Evolutionary conservation across 495 filamentous ascomycete genomes (phyloP).

Genomic region (Zalerion maritima): DNA sequence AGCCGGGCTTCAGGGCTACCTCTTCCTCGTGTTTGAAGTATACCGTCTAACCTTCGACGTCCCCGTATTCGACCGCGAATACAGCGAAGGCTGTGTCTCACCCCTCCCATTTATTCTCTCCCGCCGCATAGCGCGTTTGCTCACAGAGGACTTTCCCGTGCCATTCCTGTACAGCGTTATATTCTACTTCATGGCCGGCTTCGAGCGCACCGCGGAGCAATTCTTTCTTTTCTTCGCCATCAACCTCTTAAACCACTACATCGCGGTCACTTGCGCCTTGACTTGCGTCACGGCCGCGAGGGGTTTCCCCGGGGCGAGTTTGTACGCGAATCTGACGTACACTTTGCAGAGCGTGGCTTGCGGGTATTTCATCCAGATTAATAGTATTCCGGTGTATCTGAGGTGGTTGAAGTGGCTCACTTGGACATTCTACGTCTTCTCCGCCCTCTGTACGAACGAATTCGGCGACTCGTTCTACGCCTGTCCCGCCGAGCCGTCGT

Average conservation of each 20-base stretch:
- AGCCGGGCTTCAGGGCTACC: slow-evolving; percentile 53
- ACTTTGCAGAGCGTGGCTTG: slow-evolving; percentile 58
- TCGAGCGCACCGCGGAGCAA: slow-evolving; percentile 39
- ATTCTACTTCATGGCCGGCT: slow-evolving; percentile 65
- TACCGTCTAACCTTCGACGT: slow-evolving; percentile 59
- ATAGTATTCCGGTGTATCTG: slow-evolving; percentile 58
- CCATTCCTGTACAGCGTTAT: slow-evolving; percentile 51
- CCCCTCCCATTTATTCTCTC: slow-evolving; percentile 51
- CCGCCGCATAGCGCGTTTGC: slow-evolving; percentile 45
- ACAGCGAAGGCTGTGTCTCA: slow-evolving; percentile 54
- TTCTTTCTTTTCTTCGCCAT: slow-evolving; percentile 58
- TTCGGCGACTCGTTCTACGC: slow-evolving; percentile 53
- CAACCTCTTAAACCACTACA: slow-evolving; percentile 49
- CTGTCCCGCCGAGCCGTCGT: slow-evolving; percentile 45
- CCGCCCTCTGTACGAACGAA: slow-evolving; percentile 52
- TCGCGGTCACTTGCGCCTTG: slow-evolving; percentile 46
- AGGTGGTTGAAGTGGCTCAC: slow-evolving; percentile 54
- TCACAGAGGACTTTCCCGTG: slow-evolving; percentile 53
- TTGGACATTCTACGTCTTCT: slow-evolving; percentile 48
- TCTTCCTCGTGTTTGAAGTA: slow-evolving; percentile 57
- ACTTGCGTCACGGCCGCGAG: slow-evolving; percentile 43
- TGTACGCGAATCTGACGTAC: slow-evolving; percentile 54
- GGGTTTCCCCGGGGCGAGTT: slow-evolving; percentile 44
- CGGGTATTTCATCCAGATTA: slow-evolving; percentile 56
- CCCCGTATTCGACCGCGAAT: slow-evolving; percentile 57